Percentiles rank a stretch among this genome's conserved stretches.
Conservation (phyloP, 805 yeast species). For the Lipomyces japonicus region DNA sequence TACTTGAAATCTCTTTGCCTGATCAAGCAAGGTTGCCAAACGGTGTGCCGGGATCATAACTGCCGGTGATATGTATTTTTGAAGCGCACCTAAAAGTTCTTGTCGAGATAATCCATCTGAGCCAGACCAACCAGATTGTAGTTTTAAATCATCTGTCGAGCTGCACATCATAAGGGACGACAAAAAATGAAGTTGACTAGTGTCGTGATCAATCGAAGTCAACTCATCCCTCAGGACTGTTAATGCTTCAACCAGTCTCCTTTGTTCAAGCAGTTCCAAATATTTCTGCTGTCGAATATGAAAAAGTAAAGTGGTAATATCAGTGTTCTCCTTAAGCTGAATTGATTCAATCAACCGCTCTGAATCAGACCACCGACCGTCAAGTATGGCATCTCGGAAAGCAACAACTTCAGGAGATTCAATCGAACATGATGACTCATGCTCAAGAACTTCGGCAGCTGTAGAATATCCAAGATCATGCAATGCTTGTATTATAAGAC, state of each 20-base stretch:
- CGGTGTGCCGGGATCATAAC: constrained; percentile 53
- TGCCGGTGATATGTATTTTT: constrained; percentile 49
- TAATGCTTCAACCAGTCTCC: constrained; percentile 39
- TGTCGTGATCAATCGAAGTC: constrained; percentile 33
- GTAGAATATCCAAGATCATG: constrained; percentile 47
- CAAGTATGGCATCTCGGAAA: constrained; percentile 41
- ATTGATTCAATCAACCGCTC: constrained; percentile 34
- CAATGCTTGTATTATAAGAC: constrained; percentile 50
- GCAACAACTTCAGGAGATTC: constrained; percentile 45
- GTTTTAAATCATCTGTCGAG: constrained; percentile 34
- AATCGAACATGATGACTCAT: constrained; percentile 38
- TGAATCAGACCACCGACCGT: constrained; percentile 46
- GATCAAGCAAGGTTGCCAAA: constrained; percentile 48
- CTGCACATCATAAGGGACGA: constrained; percentile 34
- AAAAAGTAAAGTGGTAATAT: constrained; percentile 34
- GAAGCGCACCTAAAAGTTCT: constrained; percentile 43
- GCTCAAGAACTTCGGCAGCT: constrained; percentile 42
- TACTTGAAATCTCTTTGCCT: constrained; percentile 50
- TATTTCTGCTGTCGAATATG: constrained; percentile 43
- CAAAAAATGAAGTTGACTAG: constrained; percentile 33
- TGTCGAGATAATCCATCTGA: constrained; percentile 41
- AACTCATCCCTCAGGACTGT: constrained; percentile 41
- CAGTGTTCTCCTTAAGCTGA: constrained; percentile 31
- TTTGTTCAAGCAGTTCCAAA: constrained; percentile 42
- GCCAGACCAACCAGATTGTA: constrained; percentile 38